Evolutionary conservation across 2,329 filamentous ascomycete genomes (phyloP).

Genomic region (Neonectria magnoliae): DNA sequence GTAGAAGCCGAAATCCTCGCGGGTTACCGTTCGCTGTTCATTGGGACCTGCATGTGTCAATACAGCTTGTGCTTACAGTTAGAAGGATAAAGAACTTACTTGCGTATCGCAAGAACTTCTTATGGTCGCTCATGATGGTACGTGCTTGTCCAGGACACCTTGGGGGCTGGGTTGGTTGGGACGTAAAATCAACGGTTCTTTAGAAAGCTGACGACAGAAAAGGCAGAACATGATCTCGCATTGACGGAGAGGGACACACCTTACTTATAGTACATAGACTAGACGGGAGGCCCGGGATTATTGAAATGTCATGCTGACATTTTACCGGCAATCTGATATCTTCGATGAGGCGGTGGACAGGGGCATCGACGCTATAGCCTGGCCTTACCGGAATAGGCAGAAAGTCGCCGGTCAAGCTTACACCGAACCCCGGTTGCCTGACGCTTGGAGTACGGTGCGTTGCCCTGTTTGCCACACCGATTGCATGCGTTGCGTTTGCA

Average conservation of each 20-base stretch:
- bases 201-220: neutral
- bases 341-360: neutral
- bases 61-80: neutral
- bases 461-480: too few species aligned
- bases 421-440: too few species aligned
- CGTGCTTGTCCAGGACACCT: neutral
- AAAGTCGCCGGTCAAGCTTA: neutral
- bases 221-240: too few species aligned
- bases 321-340: neutral
- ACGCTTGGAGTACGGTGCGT: too few species aligned
- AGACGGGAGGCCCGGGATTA: neutral
- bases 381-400: neutral
- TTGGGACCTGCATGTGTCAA: slow-evolving; percentile 29
- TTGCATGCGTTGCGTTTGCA: too few species aligned
- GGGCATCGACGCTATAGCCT: neutral
- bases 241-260: too few species aligned
- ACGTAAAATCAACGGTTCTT: neutral
- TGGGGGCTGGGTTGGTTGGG: neutral
- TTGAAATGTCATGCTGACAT: neutral
- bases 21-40: slow-evolving; percentile 36
- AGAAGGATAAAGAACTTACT: slow-evolving; percentile 14
- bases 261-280: neutral
- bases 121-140: slow-evolving; percentile 17
- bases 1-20: slow-evolving; percentile 37
- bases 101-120: slow-evolving; percentile 30